Evolutionary conservation across 176 grass and related monocot species (phyloP), one percentile per base, ranked within the genome.

Genomic region (Cymbopogon citratus): DNA sequence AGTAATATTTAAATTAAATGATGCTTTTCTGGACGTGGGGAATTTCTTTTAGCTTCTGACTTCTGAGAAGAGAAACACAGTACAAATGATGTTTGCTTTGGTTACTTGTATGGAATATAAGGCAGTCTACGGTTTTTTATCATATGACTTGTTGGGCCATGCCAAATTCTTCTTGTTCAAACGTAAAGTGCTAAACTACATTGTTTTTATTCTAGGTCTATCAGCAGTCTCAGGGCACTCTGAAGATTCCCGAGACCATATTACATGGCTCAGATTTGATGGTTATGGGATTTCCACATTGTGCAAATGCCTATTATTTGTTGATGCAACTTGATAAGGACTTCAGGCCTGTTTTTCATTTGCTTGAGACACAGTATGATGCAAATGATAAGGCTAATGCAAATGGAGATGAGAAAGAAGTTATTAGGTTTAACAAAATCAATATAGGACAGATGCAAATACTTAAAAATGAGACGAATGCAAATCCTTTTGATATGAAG

Each of bases 261-360:
- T 80, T 93, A 48, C 76, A 91, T 73, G 95, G 92, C 73, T 91
- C 90, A 69, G 92, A 98, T 74, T 41, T 86, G 6, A 90, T 91
- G 81, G 65, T 98, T 12, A 90, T 98, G 87, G 90, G 90, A 7
- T 95, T 98, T 89, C 92, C 95, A n/a, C 90, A 95, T 69, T 95
- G 95, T 77, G 88, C 85, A 49, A 93, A 93, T 87, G 81, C 86
- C 21, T 98, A 98, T 84, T 95, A 89, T 95, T 80, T 98, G 71
- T 79, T 94, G 84, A 89, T 98, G 92, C 95, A 98, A 81, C 86
- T 98, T 84, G 90, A 98, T 83, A 93, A 91, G 66, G 90, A 95
- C 73, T 93, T 95, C 82, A 95, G 73, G 73, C 95, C 92, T 69
- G 73, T 88, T 75, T 98, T 98, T 80, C 82, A 86, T 91, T 90